Conservation (phyloP, 305 asterid genomes). For the Solanum hybrid region DNA sequence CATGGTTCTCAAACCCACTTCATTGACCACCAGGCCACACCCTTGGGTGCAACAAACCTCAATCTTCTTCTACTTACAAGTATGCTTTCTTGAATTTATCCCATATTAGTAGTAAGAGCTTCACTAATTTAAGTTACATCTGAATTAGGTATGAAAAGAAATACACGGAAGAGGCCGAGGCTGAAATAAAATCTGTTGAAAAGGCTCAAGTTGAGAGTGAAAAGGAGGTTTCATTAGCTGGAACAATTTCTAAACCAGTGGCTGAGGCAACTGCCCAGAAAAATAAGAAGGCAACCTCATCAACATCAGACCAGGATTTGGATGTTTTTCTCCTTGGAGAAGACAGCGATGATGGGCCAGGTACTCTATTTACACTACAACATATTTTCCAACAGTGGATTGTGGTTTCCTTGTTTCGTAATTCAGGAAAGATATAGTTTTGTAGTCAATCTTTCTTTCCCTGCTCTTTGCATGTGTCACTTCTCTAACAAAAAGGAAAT, state of each 20-base stretch:
- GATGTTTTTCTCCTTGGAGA: constrained; percentile 81
- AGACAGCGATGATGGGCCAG: constrained; percentile 70
- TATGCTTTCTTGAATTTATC: background rate
- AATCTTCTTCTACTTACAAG: background rate
- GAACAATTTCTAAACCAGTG: constrained; percentile 30
- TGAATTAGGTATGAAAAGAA: constrained; percentile 60
- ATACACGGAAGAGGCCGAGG: constrained; percentile 48
- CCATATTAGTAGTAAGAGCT: background rate
- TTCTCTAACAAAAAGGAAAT: background rate
- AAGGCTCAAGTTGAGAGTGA: constrained; percentile 34
- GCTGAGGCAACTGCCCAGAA: constrained; percentile 33
- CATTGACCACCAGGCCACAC: background rate
- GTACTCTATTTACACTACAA: constrained; percentile 25
- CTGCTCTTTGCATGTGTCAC: background rate
- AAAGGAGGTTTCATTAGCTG: constrained; percentile 38
- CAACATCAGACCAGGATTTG: constrained; percentile 69
- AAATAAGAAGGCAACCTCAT: constrained; percentile 31
- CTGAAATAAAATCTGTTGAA: constrained; percentile 41
- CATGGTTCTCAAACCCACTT: background rate
- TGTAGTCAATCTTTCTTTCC: background rate
- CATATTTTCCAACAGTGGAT: background rate
- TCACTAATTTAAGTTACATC: background rate
- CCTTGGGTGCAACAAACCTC: background rate
- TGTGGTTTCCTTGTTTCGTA: background rate
- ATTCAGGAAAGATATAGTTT: background rate